These are phyloP conservation scores for Penicillium sp. DNA, from an alignment of 2,329 filamentous ascomycete species.

Conservation along the genomic window DNA sequence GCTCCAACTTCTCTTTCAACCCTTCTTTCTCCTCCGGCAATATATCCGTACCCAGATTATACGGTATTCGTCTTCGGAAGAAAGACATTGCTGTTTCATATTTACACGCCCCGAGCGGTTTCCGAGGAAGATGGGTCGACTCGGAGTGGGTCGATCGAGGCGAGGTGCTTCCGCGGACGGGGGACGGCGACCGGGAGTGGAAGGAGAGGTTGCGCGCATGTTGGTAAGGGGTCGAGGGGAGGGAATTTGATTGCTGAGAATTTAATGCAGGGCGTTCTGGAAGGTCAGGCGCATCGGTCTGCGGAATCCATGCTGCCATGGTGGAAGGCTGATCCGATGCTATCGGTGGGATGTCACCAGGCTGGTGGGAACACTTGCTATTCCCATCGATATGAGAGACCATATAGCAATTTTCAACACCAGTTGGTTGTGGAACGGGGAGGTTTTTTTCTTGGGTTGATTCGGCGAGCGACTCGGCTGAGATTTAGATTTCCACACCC, in stretches of 20 bases:
- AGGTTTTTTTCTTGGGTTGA: slow-evolving; percentile 3
- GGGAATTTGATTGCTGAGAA: slow-evolving; percentile 77
- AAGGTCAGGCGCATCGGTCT: slow-evolving; percentile 36
- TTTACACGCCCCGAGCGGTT: slow-evolving; percentile 70
- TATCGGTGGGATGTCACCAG: slow-evolving; percentile 46
- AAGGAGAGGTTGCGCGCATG: slow-evolving; percentile 80
- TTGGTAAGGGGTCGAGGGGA: slow-evolving; percentile 91
- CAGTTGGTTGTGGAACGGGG: not conserved
- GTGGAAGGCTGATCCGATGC: slow-evolving; percentile 39
- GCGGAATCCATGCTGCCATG: slow-evolving; percentile 44
- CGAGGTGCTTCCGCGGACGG: slow-evolving; percentile 74
- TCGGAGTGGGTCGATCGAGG: slow-evolving; percentile 90
- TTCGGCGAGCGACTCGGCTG: slow-evolving; percentile 15
- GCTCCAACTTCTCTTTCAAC: slow-evolving; percentile 68
- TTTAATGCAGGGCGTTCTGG: slow-evolving; percentile 51
- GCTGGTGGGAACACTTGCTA: slow-evolving; percentile 38
- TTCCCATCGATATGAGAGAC: slow-evolving; percentile 44
- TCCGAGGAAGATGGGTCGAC: slow-evolving; percentile 71
- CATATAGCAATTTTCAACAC: slow-evolving; percentile 39
- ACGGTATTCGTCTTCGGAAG: slow-evolving; percentile 84
- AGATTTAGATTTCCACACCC: slow-evolving; percentile 15
- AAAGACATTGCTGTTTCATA: slow-evolving; percentile 85
- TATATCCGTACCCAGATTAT: slow-evolving; percentile 79
- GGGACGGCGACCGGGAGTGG: slow-evolving; percentile 77
- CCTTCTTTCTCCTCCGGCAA: slow-evolving; percentile 69